phyloP scores from a whole-genome alignment of 1,284 basidiomycete genomes.

The Papiliotrema terrestris region DNA sequence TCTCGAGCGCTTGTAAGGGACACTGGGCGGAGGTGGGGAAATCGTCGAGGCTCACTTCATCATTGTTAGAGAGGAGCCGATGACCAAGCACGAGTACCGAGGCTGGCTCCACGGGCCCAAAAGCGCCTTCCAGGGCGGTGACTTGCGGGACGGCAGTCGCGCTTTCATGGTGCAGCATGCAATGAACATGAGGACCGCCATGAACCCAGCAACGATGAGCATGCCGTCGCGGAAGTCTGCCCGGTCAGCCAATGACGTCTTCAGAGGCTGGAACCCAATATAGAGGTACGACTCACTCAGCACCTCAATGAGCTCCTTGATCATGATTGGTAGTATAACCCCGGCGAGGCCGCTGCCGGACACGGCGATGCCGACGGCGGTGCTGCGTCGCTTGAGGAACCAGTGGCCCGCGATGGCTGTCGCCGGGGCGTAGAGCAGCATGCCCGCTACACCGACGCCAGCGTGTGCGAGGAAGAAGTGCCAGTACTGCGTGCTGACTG shows the following conservation, averaged over 20 bases:
- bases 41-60: slow-evolving; percentile 19
- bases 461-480: slow-evolving; percentile 44
- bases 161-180: slow-evolving; percentile 40
- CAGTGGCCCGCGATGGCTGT: slow-evolving; percentile 43
- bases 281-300: slow-evolving; percentile 19
- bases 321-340: slow-evolving; percentile 43
- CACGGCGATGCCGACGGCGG: slow-evolving; percentile 41
- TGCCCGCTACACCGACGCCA: slow-evolving; percentile 36
- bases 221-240: slow-evolving; percentile 42
- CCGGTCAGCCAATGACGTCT: neutral
- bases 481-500: slow-evolving; percentile 42
- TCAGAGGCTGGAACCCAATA: neutral
- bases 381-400: slow-evolving; percentile 38
- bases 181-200: slow-evolving; percentile 37
- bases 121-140: slow-evolving; percentile 33
- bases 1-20: too few relatives aligned
- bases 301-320: slow-evolving; percentile 32
- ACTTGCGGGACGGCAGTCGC: slow-evolving; percentile 33
- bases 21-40: too few relatives aligned
- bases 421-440: slow-evolving; percentile 39
- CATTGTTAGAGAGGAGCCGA: slow-evolving; percentile 25
- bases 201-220: slow-evolving; percentile 40
- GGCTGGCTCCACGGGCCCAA: slow-evolving; percentile 35
- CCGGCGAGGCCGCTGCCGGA: slow-evolving; percentile 41
- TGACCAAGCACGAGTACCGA: slow-evolving; percentile 28